These are phyloP conservation scores for Carex myosuroides DNA, from an alignment of 176 grass and related monocot species.

Conservation along the genomic window DNA sequence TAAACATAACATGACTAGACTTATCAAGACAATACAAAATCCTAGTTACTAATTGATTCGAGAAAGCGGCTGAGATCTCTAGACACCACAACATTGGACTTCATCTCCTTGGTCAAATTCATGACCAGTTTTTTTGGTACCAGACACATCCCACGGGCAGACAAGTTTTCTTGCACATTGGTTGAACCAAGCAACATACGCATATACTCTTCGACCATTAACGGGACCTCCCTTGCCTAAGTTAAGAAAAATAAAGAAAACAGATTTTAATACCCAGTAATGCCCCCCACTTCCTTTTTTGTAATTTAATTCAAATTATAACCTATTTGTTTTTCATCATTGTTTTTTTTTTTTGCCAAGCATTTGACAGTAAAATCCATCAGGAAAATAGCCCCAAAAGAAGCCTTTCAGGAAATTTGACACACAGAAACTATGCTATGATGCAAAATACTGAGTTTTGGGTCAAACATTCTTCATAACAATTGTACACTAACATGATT, in stretches of 20 bases:
- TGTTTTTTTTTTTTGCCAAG: neutral
- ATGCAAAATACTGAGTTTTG: neutral
- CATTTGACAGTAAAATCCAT: neutral
- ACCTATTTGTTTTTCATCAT: neutral
- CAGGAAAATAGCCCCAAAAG: neutral
- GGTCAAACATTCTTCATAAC: neutral
- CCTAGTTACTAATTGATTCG: conserved; percentile 3
- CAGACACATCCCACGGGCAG: conserved; percentile 46
- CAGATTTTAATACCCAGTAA: neutral
- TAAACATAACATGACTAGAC: conserved; percentile 13
- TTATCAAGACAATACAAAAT: too few species aligned
- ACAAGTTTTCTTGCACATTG: conserved; percentile 43
- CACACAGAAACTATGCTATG: neutral
- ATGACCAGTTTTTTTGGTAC: conserved; percentile 39
- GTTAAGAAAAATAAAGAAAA: neutral
- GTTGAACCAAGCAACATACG: conserved; percentile 31
- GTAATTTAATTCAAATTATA: neutral
- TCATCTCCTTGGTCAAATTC: conserved; percentile 37
- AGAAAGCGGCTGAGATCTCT: conserved; percentile 45
- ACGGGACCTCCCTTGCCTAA: conserved; percentile 23
- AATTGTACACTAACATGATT: neutral
- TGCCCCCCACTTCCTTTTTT: neutral
- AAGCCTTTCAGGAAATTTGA: neutral
- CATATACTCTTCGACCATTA: conserved; percentile 26
- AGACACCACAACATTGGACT: conserved; percentile 32